Conservation (phyloP, 2,329 filamentous ascomycete species). For the Trichophyton benhamiae region DNA sequence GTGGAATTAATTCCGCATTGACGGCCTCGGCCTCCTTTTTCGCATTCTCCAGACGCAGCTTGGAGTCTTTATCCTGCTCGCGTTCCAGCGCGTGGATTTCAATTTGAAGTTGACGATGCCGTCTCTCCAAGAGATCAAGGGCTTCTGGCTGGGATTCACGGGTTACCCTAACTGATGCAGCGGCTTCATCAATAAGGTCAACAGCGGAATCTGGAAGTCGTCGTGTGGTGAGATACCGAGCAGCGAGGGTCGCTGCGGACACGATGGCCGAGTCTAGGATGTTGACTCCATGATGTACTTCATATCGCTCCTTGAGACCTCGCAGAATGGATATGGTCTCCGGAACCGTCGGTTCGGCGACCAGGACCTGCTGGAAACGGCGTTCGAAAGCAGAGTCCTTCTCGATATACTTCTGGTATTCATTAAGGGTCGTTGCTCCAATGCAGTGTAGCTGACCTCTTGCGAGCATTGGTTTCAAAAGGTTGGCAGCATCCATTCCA, state of each 20-base stretch:
- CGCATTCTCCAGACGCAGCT: constrained; percentile 66
- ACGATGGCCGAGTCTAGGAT: constrained; percentile 93
- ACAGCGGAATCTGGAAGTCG: constrained; percentile 93
- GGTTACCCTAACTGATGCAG: constrained; percentile 88
- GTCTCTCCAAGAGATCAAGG: constrained; percentile 86
- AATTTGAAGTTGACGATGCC: constrained; percentile 81
- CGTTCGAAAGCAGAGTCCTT: constrained; percentile 97
- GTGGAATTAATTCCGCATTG: constrained; percentile 78
- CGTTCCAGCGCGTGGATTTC: constrained; percentile 91
- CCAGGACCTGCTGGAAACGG: constrained; percentile 94
- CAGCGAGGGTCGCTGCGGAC: constrained; percentile 76
- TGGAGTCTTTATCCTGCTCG: constrained; percentile 89
- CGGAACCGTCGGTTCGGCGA: constrained; percentile 78
- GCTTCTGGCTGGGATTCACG: constrained; percentile 93
- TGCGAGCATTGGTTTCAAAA: constrained; percentile 96
- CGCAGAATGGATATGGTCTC: constrained; percentile 98
- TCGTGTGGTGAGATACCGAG: constrained; percentile 81
- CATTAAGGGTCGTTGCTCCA: constrained; percentile 83
- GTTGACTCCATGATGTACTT: constrained; percentile 94
- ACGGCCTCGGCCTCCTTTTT: constrained; percentile 88
- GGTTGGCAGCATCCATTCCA: constrained; percentile 96
- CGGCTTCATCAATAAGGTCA: constrained; percentile 90
- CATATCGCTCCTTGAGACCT: constrained; percentile 94
- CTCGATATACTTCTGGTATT: constrained; percentile 98
- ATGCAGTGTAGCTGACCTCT: constrained; percentile 96